A percentile compares a stretch with the other conserved stretches of the same genome.
Conservation (phyloP, 164 flowering plant species). For the Magnolia changhungtana region DNA sequence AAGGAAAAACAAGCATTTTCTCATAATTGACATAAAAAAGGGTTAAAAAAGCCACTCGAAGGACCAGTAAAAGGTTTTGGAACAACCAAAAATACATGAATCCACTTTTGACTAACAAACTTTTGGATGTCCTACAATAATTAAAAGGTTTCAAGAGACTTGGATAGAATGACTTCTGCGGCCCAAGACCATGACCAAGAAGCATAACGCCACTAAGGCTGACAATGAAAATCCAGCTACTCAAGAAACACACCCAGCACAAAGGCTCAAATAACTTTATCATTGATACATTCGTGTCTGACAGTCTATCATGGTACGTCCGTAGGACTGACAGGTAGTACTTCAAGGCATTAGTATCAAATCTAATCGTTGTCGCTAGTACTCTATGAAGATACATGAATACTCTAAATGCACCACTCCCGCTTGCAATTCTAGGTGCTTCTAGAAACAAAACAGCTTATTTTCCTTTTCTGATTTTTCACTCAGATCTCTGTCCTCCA, state of each 20-base stretch:
- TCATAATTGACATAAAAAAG: no score
- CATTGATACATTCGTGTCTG: not conserved
- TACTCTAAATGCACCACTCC: not conserved
- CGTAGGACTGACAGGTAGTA: not conserved
- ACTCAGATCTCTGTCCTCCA: not conserved
- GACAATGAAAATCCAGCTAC: not conserved
- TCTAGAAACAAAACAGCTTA: not conserved
- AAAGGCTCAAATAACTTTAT: no score
- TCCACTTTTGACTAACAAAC: no score
- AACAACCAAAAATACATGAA: no score
- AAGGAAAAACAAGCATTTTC: no score
- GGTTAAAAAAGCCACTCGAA: no score
- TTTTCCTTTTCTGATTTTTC: not conserved
- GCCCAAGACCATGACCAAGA: not conserved
- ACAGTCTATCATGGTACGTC: not conserved
- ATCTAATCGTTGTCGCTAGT: not conserved
- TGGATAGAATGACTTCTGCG: no score
- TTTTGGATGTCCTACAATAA: no score
- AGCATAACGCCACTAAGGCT: not conserved
- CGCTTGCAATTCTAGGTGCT: not conserved
- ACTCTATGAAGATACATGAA: not conserved
- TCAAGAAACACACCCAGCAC: no score
- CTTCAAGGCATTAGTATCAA: not conserved
- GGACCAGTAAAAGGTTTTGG: no score
- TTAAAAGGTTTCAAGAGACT: no score